phyloP scores from a whole-genome alignment of 2,329 filamentous ascomycete species.

The Penicillium sp. region DNA sequence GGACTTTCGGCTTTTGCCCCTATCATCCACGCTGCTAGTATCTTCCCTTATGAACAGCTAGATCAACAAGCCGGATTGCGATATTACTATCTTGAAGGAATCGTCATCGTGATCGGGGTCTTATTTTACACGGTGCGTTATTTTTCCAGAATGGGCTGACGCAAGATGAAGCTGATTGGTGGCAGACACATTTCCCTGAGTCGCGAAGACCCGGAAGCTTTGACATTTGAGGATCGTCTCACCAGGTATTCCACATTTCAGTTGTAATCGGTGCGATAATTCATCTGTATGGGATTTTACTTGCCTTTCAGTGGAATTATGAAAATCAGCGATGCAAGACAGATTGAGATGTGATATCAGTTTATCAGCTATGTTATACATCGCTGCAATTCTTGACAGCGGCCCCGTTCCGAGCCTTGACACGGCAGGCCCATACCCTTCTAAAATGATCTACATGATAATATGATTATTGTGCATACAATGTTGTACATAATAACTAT shows the following conservation, averaged over 20 bases:
- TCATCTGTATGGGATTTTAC: background rate
- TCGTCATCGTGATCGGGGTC: background rate
- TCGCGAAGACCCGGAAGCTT: conserved; percentile 31
- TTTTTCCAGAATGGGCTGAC: conserved; percentile 20
- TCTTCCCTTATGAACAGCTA: conserved; percentile 21
- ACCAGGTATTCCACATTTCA: conserved; percentile 36
- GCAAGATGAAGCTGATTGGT: background rate
- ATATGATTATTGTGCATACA: too few relatives aligned
- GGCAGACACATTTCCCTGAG: conserved; percentile 24
- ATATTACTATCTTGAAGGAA: conserved; percentile 35
- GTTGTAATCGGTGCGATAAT: conserved; percentile 21
- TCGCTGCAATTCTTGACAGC: background rate
- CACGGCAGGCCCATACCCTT: background rate
- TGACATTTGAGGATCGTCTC: conserved; percentile 36
- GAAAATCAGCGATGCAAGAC: background rate
- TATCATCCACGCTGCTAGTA: conserved; percentile 30
- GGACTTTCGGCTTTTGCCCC: conserved; percentile 36
- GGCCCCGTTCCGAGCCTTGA: background rate
- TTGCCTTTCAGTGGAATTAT: background rate
- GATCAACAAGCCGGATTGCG: conserved; percentile 25
- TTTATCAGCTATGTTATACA: background rate
- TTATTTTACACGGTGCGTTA: conserved; percentile 31
- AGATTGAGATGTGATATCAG: background rate
- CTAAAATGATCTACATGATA: background rate
- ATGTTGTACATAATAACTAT: too few relatives aligned